Conservation (phyloP, 1,284 basidiomycete genomes). For the Tylopilus sp. region DNA sequence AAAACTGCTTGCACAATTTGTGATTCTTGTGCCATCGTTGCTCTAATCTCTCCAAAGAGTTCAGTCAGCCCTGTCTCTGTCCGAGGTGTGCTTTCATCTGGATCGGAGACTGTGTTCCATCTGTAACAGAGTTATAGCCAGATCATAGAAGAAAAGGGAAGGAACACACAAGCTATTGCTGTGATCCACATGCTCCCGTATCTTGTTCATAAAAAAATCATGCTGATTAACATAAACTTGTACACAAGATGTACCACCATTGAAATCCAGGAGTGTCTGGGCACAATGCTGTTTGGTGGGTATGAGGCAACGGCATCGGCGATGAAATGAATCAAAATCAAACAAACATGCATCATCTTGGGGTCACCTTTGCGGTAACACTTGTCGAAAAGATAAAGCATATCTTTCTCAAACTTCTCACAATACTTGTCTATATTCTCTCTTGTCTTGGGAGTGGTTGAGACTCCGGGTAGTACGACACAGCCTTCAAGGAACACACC, state of each 20-base stretch:
- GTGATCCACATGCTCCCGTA: conserved; percentile 58
- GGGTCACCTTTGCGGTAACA: conserved; percentile 97
- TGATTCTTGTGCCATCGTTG: conserved; percentile 91
- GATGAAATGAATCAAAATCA: conserved; percentile 18
- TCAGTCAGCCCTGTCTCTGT: conserved; percentile 78
- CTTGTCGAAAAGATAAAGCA: conserved; percentile 92
- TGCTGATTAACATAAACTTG: conserved; percentile 99
- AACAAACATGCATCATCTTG: conserved; percentile 95
- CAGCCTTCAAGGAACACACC: conserved; percentile 43
- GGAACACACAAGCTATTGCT: conserved; percentile 62
- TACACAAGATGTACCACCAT: conserved; percentile 94
- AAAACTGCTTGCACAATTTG: conserved; percentile 99
- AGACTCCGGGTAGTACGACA: background rate
- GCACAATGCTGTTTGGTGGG: conserved; percentile 79
- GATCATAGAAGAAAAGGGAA: background rate
- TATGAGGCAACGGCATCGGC: conserved; percentile 13
- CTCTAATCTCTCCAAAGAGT: conserved; percentile 85
- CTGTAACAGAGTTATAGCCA: conserved; percentile 42
- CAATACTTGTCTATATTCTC: conserved; percentile 94
- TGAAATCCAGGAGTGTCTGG: conserved; percentile 95
- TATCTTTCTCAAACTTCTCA: conserved; percentile 98
- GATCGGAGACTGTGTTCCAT: conserved; percentile 81
- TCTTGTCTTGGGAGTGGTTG: conserved; percentile 55
- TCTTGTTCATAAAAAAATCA: conserved; percentile 96
- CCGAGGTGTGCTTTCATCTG: conserved; percentile 76